These are phyloP conservation scores for Purpureocillium lavendulum DNA, from an alignment of 2,329 filamentous ascomycete species.

Conservation along the genomic window DNA sequence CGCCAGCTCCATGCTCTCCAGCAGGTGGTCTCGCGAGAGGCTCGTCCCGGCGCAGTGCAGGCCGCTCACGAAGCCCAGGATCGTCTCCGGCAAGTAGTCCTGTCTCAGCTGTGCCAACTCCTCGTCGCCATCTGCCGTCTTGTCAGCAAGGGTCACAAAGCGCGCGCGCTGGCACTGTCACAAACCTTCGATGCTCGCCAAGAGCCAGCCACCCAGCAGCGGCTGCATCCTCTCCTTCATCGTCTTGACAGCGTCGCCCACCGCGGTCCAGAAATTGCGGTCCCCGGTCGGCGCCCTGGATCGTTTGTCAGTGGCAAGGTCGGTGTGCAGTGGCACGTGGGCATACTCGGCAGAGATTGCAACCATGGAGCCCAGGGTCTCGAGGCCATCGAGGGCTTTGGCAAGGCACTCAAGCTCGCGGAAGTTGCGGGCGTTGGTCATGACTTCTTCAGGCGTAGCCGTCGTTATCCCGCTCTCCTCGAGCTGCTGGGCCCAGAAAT, in stretches of 20 bases:
- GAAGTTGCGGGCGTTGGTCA: conserved; percentile 51
- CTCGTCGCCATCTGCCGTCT: conserved; percentile 34
- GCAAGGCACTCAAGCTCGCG: conserved; percentile 63
- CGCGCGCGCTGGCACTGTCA: neutral
- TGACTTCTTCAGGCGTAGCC: conserved; percentile 32
- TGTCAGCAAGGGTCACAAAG: neutral
- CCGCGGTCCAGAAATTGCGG: conserved; percentile 43
- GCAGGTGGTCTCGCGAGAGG: conserved; percentile 65
- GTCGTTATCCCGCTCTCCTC: conserved; percentile 25
- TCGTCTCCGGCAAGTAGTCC: conserved; percentile 75
- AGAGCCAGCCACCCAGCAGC: conserved; percentile 58
- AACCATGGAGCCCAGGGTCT: conserved; percentile 53
- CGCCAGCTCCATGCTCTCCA: conserved; percentile 82
- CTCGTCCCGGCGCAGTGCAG: conserved; percentile 71
- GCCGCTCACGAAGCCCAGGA: conserved; percentile 75
- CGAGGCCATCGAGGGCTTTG: conserved; percentile 56
- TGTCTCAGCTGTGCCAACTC: conserved; percentile 60
- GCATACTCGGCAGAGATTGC: conserved; percentile 45
- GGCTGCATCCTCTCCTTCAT: conserved; percentile 50
- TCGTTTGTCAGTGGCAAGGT: conserved; percentile 9
- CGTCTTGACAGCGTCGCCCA: conserved; percentile 45
- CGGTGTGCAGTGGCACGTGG: conserved; percentile 10
- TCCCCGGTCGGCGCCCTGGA: conserved; percentile 22
- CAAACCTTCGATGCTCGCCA: conserved; percentile 46
- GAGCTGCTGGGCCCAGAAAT: conserved; percentile 30